phyloP scores from a whole-genome alignment of 768 basidiomycete genomes.

The Lactifluus piperatus region DNA sequence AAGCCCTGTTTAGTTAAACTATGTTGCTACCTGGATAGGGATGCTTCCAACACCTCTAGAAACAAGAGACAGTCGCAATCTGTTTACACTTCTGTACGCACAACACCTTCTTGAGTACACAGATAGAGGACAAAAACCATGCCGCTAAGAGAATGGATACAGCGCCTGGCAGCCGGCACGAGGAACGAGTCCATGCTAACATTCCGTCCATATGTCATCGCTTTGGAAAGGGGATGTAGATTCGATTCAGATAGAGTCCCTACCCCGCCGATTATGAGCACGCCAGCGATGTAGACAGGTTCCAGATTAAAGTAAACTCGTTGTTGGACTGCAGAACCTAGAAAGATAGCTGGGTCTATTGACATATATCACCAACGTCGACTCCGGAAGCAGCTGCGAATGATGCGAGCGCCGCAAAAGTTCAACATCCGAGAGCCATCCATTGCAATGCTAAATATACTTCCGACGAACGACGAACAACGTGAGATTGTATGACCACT shows the following conservation, averaged over 20 bases:
- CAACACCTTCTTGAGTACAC: neutral
- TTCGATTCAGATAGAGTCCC: constrained; percentile 46
- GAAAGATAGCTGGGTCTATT: constrained; percentile 44
- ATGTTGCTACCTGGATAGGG: too few relatives aligned
- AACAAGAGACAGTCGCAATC: too few relatives aligned
- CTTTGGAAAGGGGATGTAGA: neutral
- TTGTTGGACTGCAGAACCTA: constrained; percentile 28
- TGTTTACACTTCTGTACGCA: too few relatives aligned
- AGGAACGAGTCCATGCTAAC: neutral
- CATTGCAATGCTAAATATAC: constrained; percentile 43
- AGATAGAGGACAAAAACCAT: neutral
- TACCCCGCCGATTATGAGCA: constrained; percentile 56
- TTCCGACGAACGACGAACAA: constrained; percentile 45
- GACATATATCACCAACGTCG: constrained; percentile 50
- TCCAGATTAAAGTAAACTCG: constrained; percentile 24
- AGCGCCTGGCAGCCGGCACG: neutral
- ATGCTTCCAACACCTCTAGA: too few relatives aligned
- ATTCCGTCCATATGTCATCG: neutral
- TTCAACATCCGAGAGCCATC: constrained; percentile 39
- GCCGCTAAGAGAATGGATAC: neutral
- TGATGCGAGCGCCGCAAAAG: constrained; percentile 40
- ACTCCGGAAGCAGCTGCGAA: constrained; percentile 38
- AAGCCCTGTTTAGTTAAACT: too few relatives aligned
- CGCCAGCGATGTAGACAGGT: constrained; percentile 66
- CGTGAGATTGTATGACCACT: constrained; percentile 47